Evolutionary conservation across 768 basidiomycete genomes (phyloP).

Genomic region (Lentinula boryana): DNA sequence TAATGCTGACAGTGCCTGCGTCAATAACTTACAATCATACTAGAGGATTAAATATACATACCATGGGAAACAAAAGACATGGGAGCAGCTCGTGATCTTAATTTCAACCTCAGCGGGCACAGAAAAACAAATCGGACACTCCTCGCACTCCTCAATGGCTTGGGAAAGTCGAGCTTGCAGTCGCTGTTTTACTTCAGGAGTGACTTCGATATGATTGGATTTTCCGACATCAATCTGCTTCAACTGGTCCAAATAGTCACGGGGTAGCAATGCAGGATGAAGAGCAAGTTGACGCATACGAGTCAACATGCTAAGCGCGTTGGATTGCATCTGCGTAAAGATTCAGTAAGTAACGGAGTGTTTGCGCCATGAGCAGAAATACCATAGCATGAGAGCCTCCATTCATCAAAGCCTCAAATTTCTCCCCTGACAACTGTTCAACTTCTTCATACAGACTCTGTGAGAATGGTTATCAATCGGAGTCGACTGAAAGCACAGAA

Average conservation of each 20-base stretch:
- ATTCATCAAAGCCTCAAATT: slow-evolving; percentile 52
- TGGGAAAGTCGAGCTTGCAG: slow-evolving; percentile 56
- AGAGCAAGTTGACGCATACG: slow-evolving; percentile 79
- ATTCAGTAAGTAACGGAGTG: neutral
- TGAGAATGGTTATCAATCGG: neutral
- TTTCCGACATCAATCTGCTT: slow-evolving; percentile 26
- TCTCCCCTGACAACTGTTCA: slow-evolving; percentile 54
- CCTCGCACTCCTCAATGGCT: slow-evolving; percentile 75
- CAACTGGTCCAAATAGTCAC: slow-evolving; percentile 64
- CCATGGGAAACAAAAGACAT: slow-evolving; percentile 71
- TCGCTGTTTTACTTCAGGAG: slow-evolving; percentile 45
- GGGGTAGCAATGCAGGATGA: slow-evolving; percentile 71
- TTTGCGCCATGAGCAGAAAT: slow-evolving; percentile 6
- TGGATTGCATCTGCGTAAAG: slow-evolving; percentile 49
- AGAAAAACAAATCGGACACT: slow-evolving; percentile 74
- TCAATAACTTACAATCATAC: neutral
- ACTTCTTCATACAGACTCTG: slow-evolving; percentile 67
- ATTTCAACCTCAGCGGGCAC: slow-evolving; percentile 50
- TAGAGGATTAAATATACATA: slow-evolving; percentile 19
- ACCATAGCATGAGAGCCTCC: slow-evolving; percentile 38
- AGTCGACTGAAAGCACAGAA: neutral
- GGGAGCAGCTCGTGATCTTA: slow-evolving; percentile 62
- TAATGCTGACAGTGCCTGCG: slow-evolving; percentile 39
- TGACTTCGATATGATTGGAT: slow-evolving; percentile 32
- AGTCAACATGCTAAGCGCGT: slow-evolving; percentile 78